Evolutionary conservation across 108 stramenopile species (phyloP), one percentile per base, ranked within the genome.

Genomic region (Nannochloropsis gaditana): DNA sequence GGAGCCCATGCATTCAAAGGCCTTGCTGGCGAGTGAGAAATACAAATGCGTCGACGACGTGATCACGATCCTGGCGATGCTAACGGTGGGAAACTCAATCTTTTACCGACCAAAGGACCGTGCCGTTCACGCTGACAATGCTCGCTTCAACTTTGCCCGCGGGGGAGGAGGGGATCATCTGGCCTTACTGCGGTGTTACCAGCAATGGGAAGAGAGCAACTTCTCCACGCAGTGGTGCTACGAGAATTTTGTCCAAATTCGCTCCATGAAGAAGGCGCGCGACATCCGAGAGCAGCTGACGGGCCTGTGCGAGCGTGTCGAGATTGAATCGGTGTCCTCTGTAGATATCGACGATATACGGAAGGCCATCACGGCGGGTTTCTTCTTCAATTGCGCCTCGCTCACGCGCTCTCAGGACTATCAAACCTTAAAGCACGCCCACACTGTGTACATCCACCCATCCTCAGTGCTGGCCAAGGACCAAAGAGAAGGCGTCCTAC

Each of bases 201-300:
- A 87, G 15, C 94, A 98, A 80, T 99, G 99, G 99, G 96, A 93
- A 21, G 93, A 96, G 21, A 91, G 94, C 0, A 96, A 96, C 86
- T 96, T 92, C 90, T 95, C 93, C 84, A 92, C 95, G 9, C 95
- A 94, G 82, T 99, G 99, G 99, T 99, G 99, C 91, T 95, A 96
- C 89, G 99, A 99, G 84, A 98, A 99, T 86, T 99, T 93, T 85
- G 95, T 98, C 9, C 99, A 99, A 88, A 94, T 97, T 9, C 92
- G 93, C 42, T 95, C 92, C 89, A 95, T 99, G 83, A 93, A 93
- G 83, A 93, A 95, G 81, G 99, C 99, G 15, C 89, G 98, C 31
- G 99, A 98, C 84, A 95, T 99, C 80, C 94, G 98, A 31, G 98
- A 98, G 85, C 99, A 99, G 90, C 92, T 99, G 43, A 96, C 95